Conservation (phyloP, 2,329 filamentous ascomycete genomes). For the Phyllosticta citriasiana region DNA sequence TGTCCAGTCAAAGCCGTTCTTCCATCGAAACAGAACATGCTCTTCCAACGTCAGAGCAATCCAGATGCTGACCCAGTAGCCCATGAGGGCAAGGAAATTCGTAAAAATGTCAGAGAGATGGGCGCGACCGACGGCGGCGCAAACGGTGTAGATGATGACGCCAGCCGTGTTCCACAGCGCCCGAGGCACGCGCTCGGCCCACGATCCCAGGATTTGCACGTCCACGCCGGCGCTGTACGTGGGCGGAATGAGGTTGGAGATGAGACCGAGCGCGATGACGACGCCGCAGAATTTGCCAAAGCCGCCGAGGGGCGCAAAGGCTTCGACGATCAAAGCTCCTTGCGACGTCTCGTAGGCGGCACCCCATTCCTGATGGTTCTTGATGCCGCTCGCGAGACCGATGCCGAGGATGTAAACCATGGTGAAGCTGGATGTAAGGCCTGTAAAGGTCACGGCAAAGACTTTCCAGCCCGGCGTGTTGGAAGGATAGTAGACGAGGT, state of each 20-base stretch:
- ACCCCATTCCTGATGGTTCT: conserved; percentile 43
- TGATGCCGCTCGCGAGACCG: conserved; percentile 50
- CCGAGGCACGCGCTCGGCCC: conserved; percentile 49
- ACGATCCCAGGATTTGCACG: conserved; percentile 55
- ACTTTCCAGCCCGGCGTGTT: conserved; percentile 42
- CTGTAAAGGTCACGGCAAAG: conserved; percentile 47
- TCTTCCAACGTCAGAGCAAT: conserved; percentile 53
- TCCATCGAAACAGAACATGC: conserved; percentile 48
- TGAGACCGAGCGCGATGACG: conserved; percentile 52
- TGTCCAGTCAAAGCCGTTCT: conserved; percentile 46
- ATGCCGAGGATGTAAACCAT: conserved; percentile 53
- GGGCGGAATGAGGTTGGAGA: conserved; percentile 56
- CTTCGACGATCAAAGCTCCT: conserved; percentile 55
- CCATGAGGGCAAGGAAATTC: conserved; percentile 61
- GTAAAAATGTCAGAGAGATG: conserved; percentile 55
- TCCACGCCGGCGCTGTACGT: conserved; percentile 58
- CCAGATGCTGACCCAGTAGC: conserved; percentile 60
- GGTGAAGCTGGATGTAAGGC: conserved; percentile 48
- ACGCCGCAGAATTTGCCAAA: conserved; percentile 61
- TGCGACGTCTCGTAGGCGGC: conserved; percentile 48
- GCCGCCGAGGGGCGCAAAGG: conserved; percentile 46
- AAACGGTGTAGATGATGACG: conserved; percentile 53
- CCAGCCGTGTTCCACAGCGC: conserved; percentile 55
- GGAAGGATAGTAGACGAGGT: conserved; percentile 56
- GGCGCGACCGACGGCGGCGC: conserved; percentile 52